Conservation (phyloP, 2,329 filamentous ascomycete genomes). For the Monosporascus sp. region DNA sequence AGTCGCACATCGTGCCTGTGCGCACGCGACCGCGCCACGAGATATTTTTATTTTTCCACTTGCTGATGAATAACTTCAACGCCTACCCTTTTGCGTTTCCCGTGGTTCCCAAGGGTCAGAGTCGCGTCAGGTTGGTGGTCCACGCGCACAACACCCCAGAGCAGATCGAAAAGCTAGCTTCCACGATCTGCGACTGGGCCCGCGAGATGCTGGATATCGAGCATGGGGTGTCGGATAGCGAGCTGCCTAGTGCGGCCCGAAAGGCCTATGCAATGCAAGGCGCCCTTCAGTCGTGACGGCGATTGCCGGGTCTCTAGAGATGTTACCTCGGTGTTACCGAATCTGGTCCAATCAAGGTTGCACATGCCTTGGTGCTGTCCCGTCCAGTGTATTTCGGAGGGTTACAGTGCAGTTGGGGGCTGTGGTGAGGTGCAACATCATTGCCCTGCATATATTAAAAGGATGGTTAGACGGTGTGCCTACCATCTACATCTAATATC, state of each 20-base stretch:
- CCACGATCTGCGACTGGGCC: slow-evolving; percentile 26
- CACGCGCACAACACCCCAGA: slow-evolving; percentile 35
- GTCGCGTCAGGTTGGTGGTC: slow-evolving; percentile 34
- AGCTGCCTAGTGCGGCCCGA: slow-evolving; percentile 11
- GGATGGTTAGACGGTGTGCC: too few species aligned
- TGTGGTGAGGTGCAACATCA: too few species aligned
- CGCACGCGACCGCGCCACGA: slow-evolving; percentile 19
- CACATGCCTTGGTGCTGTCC: too few species aligned
- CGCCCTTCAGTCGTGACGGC: too few species aligned
- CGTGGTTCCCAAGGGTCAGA: slow-evolving; percentile 33
- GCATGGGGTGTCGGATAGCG: slow-evolving; percentile 5
- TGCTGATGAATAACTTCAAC: slow-evolving; percentile 13
- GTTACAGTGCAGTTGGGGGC: too few species aligned
- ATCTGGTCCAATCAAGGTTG: too few species aligned
- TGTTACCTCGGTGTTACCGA: too few species aligned
- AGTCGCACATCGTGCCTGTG: slow-evolving; percentile 26
- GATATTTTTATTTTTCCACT: slow-evolving; percentile 20
- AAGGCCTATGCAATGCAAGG: slow-evolving; percentile 11
- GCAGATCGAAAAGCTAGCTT: slow-evolving; percentile 28
- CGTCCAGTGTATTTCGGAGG: too few species aligned
- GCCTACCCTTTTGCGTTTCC: slow-evolving; percentile 31
- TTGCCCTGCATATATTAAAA: too few species aligned
- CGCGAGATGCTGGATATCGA: slow-evolving; percentile 26
- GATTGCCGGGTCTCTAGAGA: too few species aligned
- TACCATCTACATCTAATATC: too few species aligned